phyloP scores from a whole-genome alignment of 2,329 filamentous ascomycete species.

The Atkinsonella hypoxylon region DNA sequence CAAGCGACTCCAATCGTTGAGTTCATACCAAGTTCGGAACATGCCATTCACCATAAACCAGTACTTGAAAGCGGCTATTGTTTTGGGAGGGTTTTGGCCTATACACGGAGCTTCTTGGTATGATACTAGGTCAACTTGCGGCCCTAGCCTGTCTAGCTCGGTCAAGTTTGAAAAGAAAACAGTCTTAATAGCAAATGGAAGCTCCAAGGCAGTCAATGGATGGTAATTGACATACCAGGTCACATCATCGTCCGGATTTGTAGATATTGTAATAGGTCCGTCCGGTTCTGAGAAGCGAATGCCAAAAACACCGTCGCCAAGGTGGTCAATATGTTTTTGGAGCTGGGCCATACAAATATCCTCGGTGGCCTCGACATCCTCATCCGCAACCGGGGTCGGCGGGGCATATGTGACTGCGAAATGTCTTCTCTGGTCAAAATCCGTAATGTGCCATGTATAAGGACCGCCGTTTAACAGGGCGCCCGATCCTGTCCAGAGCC shows the following conservation, averaged over 20 bases:
- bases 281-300: conserved; percentile 13
- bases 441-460: conserved; percentile 14
- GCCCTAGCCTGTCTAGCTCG: conserved; percentile 18
- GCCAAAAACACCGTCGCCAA: conserved; percentile 11
- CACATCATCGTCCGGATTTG: conserved; percentile 16
- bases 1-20: conserved; percentile 22
- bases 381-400: conserved; percentile 10
- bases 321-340: conserved; percentile 9
- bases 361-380: conserved; percentile 12
- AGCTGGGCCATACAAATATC: conserved; percentile 12
- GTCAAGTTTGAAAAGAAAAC: conserved; percentile 12
- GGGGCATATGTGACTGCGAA: conserved; percentile 12
- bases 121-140: conserved; percentile 16
- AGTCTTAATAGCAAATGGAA: conserved; percentile 8
- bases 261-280: conserved; percentile 8
- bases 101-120: conserved; percentile 3
- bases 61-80: conserved; percentile 23
- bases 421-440: conserved; percentile 14
- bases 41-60: conserved; percentile 15
- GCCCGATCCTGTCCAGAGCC: conserved; percentile 1
- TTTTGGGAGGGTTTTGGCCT: conserved; percentile 1
- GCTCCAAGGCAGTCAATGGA: conserved; percentile 10
- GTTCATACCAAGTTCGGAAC: conserved; percentile 20
- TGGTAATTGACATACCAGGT: conserved; percentile 15
- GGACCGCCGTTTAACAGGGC: conserved; percentile 8